Conservation (phyloP, 768 basidiomycete species). For the Scleroderma bovista region DNA sequence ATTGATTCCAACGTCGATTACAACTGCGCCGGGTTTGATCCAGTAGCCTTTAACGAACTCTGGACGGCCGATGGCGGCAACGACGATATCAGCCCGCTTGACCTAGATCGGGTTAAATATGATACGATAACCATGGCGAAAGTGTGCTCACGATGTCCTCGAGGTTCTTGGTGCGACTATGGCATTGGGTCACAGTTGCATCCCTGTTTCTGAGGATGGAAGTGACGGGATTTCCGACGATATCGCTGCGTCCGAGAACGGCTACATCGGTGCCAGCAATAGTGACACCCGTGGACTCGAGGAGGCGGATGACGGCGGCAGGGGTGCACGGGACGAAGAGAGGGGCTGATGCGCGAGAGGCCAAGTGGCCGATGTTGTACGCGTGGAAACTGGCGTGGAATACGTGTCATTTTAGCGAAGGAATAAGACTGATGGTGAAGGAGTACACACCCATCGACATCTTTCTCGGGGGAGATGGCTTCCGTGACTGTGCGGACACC, state of each 20-base stretch:
- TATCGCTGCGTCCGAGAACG: constrained; percentile 94
- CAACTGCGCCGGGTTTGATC: constrained; percentile 92
- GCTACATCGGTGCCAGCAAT: constrained; percentile 80
- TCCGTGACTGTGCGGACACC: constrained; percentile 93
- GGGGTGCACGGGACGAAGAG: constrained; percentile 96
- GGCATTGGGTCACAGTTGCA: constrained; percentile 97
- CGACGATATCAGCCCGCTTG: constrained; percentile 81
- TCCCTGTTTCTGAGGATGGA: constrained; percentile 86
- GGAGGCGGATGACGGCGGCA: constrained; percentile 82
- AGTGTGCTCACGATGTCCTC: constrained; percentile 58
- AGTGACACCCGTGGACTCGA: constrained; percentile 79
- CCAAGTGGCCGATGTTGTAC: constrained; percentile 94
- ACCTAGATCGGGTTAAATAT: constrained; percentile 41
- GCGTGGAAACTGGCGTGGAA: constrained; percentile 76
- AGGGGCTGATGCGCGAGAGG: constrained; percentile 83
- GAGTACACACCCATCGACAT: constrained; percentile 82
- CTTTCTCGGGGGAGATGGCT: constrained; percentile 88
- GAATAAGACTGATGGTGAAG: background rate
- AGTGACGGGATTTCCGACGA: constrained; percentile 93
- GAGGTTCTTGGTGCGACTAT: constrained; percentile 83
- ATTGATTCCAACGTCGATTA: constrained; percentile 98
- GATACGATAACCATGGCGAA: constrained; percentile 9
- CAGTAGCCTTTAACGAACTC: constrained; percentile 89
- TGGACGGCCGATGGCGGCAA: constrained; percentile 95
- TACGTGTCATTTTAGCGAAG: no score